Evolutionary conservation across 108 stramenopile genomes (phyloP), one percentile per base, ranked within the genome.

Genomic region (Nannochloropsis gaditana): DNA sequence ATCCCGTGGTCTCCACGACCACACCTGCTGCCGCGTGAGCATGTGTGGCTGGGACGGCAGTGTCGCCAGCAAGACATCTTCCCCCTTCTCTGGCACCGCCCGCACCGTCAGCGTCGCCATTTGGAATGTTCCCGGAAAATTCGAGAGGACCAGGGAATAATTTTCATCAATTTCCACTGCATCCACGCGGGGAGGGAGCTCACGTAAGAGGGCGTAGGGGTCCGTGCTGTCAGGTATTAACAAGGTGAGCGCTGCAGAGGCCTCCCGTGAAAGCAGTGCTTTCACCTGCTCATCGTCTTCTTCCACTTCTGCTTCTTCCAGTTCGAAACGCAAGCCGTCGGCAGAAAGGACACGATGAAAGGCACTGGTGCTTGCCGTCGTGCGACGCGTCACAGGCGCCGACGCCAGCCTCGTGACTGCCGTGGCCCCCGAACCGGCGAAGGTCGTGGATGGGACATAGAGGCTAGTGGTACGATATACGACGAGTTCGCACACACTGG

Each of bases 51-150:
- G 15, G 19, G 59, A 73, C 8, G 59, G 19, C 3, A 73, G n/a
- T 2, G 2, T n/a, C 19, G 19, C 59, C 1, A 73, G 19, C 15
- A 73, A 73, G 19, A 73, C 59, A 73, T 73, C 59, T n/a, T 73
- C 59, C 15, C 59, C 59, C 59, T 15, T n/a, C 8, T 73, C 59
- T 3, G 59, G 59, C 6, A 73, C 59, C 59, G 59, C 59, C 3
- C n/a, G 59, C 59, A 73, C 59, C 19, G 59, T 73, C 59, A 73
- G n/a, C 19, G 59, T 73, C 59, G n/a, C 59, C 59, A n/a, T n/a
- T n/a, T n/a, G 59, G 19, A 73, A 15, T 4, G 59, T n/a, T 2
- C 19, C 19, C 19, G 59, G 59, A n/a, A 73, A 73, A 73, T 73
- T 73, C 2, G 59, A 73, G 4, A 73, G 5, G n/a, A 73, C 8